Conservation (phyloP, 768 basidiomycete genomes). For the Hericium rajendrae region DNA sequence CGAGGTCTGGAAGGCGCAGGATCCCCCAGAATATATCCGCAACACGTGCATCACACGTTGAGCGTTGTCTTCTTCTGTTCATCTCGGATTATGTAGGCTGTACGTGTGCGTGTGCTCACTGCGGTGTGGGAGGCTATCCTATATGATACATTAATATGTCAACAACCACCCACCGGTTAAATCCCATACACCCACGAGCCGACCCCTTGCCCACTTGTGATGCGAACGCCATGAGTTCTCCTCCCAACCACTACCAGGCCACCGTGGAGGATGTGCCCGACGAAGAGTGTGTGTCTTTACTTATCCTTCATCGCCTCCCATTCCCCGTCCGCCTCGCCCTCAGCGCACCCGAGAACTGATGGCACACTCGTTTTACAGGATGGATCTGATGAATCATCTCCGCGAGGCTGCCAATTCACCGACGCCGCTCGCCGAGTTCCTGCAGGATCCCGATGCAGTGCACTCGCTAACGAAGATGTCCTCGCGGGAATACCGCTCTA, state of each 20-base stretch:
- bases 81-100: neutral
- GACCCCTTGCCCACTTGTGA: neutral
- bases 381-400: conserved; percentile 5
- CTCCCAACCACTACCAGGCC: conserved; percentile 5
- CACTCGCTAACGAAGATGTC: neutral
- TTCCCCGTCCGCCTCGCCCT: neutral
- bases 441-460: neutral
- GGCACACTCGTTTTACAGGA: neutral
- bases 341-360: neutral
- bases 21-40: conserved; percentile 3
- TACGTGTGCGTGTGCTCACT: neutral
- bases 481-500: neutral
- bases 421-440: conserved; percentile 1
- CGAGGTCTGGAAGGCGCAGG: neutral
- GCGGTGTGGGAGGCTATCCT: neutral
- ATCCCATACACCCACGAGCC: neutral
- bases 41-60: conserved; percentile 13
- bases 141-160: neutral
- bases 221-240: neutral
- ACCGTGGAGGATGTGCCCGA: conserved; percentile 12
- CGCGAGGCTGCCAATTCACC: neutral
- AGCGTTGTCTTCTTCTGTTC: neutral
- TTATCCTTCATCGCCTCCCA: neutral
- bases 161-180: neutral
- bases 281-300: conserved; percentile 7